Evolutionary conservation across 805 yeast genomes (phyloP).

Genomic region (Cyberlindnera nakhonratchasimensis): DNA sequence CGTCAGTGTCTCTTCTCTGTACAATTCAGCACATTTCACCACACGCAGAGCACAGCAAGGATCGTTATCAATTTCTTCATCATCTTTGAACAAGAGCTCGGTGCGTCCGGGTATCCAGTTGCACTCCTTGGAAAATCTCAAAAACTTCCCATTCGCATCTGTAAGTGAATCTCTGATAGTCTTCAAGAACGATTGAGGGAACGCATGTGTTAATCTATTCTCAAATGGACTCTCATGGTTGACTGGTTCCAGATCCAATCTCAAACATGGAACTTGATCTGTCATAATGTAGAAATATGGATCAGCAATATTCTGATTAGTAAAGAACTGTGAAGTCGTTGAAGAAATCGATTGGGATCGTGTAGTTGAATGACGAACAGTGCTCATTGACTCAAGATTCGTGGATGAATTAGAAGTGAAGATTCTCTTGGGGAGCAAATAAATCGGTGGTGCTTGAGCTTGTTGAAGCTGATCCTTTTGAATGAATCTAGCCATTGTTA

Average conservation of each 20-base stretch:
- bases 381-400: conserved; percentile 17
- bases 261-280: conserved; percentile 25
- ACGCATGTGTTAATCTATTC: conserved; percentile 4
- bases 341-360: conserved; percentile 25
- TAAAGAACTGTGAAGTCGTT: conserved; percentile 26
- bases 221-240: conserved; percentile 14
- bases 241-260: conserved; percentile 16
- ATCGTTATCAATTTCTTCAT: conserved; percentile 6
- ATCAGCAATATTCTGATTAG: conserved; percentile 26
- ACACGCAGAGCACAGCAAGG: conserved; percentile 29
- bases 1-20: conserved; percentile 36
- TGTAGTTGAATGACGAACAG: background rate
- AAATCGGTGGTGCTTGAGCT: conserved; percentile 12
- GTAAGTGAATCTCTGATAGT: conserved; percentile 13
- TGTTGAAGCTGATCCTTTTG: conserved; percentile 35
- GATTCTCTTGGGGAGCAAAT: conserved; percentile 22
- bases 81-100: conserved; percentile 15
- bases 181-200: conserved; percentile 13
- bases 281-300: conserved; percentile 36
- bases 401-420: conserved; percentile 26
- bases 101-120: conserved; percentile 28
- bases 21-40: conserved; percentile 38
- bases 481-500: conserved; percentile 55
- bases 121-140: conserved; percentile 29
- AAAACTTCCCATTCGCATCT: conserved; percentile 33